Percentiles rank a stretch among this genome's conserved stretches.
These are phyloP conservation scores for Quambalaria eucalypti DNA, from an alignment of 1,284 basidiomycete genomes.

Conservation along the genomic window DNA sequence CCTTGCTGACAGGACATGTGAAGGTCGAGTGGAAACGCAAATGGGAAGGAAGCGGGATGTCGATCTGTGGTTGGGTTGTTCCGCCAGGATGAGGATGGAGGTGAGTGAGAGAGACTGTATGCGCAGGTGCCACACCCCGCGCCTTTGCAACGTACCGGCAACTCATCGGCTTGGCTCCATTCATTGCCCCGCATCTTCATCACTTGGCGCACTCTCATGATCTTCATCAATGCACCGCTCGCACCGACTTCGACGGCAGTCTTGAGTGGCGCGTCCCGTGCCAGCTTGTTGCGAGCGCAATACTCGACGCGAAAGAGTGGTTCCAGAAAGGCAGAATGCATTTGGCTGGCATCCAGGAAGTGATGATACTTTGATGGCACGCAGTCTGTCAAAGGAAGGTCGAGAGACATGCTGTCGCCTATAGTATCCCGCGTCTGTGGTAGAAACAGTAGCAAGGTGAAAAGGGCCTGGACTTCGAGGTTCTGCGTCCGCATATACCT, in stretches of 20 bases:
- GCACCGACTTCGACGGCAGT: conserved; percentile 84
- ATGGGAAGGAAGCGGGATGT: conserved; percentile 73
- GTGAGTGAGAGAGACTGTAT: background rate
- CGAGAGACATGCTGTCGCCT: background rate
- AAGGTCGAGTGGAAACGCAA: conserved; percentile 87
- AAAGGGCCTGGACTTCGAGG: conserved; percentile 65
- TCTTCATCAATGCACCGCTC: conserved; percentile 73
- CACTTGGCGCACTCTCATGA: conserved; percentile 82
- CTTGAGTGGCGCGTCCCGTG: conserved; percentile 72
- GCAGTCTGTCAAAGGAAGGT: conserved; percentile 3
- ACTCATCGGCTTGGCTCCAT: conserved; percentile 78
- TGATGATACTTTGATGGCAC: conserved; percentile 27
- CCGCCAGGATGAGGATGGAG: background rate
- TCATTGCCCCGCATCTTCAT: conserved; percentile 85
- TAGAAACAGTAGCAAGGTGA: conserved; percentile 65
- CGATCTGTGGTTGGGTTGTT: conserved; percentile 58
- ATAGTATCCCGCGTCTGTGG: conserved; percentile 46
- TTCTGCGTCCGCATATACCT: conserved; percentile 60
- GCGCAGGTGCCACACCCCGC: background rate
- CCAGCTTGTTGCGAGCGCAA: conserved; percentile 75
- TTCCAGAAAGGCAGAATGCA: conserved; percentile 61
- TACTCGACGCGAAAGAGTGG: conserved; percentile 79
- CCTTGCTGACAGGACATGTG: conserved; percentile 93
- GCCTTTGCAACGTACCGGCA: conserved; percentile 60
- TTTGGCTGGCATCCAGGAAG: conserved; percentile 19